Evolutionary conservation across 257 asterid species (phyloP).

Genomic region (Perilla frutescens): DNA sequence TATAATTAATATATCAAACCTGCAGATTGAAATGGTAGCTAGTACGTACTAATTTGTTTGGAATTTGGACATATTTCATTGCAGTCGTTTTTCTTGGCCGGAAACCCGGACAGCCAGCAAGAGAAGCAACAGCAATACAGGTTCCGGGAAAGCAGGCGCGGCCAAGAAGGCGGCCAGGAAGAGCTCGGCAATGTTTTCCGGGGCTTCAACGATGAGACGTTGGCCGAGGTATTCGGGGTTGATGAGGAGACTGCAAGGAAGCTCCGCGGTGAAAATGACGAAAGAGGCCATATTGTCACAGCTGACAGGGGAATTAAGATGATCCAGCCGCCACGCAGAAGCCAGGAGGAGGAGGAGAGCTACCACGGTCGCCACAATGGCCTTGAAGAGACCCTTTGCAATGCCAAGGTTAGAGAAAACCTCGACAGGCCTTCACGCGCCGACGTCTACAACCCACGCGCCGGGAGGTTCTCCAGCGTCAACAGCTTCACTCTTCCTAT

Average conservation of each 20-base stretch:
- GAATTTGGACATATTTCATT: neutral
- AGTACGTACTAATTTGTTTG: too few species aligned
- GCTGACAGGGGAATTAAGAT: constrained; percentile 50
- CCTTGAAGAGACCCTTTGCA: constrained; percentile 72
- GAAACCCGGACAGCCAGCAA: too few species aligned
- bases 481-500: constrained; percentile 65
- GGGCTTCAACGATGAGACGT: neutral
- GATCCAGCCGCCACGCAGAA: constrained; percentile 47
- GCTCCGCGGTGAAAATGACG: too few species aligned
- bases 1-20: too few species aligned
- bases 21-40: too few species aligned
- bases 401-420: constrained; percentile 49
- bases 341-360: neutral
- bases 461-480: constrained; percentile 59
- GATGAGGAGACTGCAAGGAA: too few species aligned
- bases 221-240: constrained; percentile 43
- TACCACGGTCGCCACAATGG: constrained; percentile 47
- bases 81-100: constrained; percentile 54
- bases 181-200: too few species aligned
- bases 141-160: too few species aligned
- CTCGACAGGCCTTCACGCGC: constrained; percentile 57
- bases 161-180: too few species aligned
- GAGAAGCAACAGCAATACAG: too few species aligned
- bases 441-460: constrained; percentile 36
- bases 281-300: constrained; percentile 40